Base-by-base conservation (phyloP, 306 rosid species). In the Comarum palustre region DNA sequence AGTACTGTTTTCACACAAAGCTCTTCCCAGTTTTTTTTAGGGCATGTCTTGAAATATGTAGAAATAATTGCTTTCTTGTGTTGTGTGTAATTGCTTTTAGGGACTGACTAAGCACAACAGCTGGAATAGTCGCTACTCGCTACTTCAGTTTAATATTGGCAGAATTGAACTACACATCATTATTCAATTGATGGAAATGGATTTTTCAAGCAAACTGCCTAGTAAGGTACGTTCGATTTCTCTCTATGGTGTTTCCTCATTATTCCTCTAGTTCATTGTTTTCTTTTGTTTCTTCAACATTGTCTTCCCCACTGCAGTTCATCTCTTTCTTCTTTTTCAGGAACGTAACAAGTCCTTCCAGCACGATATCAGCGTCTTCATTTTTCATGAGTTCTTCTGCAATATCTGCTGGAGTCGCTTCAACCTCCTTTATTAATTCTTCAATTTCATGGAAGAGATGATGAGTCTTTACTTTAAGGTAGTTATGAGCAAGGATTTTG, bases 361-460 rank as follows among this genome's bases (percentile, higher is more conserved):
- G 50, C 25, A 78, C 76, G 4, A n/a, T 54, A 6, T 73, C 32
- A 3, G 71, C 29, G 27, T 52, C 27, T 20, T 52, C 58, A 52
- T 34, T 73, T 73, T 65, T 88, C 65, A 76, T 80, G 34, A 88
- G 69, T 57, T 82, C 79, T 68, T 72, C 89, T 15, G 82, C 84
- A 62, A 84, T 62, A 64, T 88, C 87, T 34, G 93, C 86, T 0
- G 82, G 89, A 0, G 87, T 86, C 62, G 73, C 81, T 36, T 88
- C 73, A 8, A 84, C 83, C 63, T 79, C 76, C 72, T 25, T 36
- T 10, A 86, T 6, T 38, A 84, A 69, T 36, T 31, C 78, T 81
- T 84, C 72, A 70, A 88, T 81, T 22, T 75, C 47, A 54, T 58
- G n/a, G 51, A 80, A 84, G 58, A 84, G 79, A 42, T 13, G 34